A percentile compares a stretch with the other conserved stretches of the same genome.
phyloP scores from a whole-genome alignment of 73 alveolate species.

The Paramecium primaurelia region DNA sequence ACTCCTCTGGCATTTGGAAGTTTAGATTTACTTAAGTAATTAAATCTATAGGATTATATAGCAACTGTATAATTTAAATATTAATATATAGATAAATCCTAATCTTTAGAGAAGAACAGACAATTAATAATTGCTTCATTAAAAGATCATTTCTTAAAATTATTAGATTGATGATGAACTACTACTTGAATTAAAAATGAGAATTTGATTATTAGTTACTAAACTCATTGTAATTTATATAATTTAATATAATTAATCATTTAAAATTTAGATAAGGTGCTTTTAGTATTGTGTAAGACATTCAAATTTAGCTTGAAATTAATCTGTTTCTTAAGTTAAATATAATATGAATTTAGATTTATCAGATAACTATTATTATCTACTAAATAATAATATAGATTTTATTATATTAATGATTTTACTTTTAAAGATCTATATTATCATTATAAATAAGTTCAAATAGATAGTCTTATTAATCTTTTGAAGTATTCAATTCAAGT shows the following conservation, averaged over 20 bases:
- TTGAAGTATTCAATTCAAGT: too few relatives aligned
- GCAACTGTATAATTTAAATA: background rate
- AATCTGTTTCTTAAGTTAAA: background rate
- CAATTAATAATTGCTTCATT: background rate
- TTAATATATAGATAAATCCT: background rate
- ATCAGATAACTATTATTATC: too few relatives aligned
- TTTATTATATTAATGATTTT: too few relatives aligned
- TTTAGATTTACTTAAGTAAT: background rate
- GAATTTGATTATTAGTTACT: background rate
- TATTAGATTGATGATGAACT: background rate
- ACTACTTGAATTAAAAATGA: background rate
- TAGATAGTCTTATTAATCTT: too few relatives aligned
- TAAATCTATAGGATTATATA: background rate
- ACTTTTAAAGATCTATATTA: too few relatives aligned
- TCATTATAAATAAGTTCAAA: too few relatives aligned
- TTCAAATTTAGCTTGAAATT: too few relatives aligned
- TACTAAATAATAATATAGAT: background rate
- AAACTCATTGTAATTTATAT: background rate
- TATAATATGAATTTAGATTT: too few relatives aligned
- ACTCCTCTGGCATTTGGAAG: conserved; percentile 59
- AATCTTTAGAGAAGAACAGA: background rate
- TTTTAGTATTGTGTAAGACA: background rate
- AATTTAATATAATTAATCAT: background rate
- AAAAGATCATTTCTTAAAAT: background rate
- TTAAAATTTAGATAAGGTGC: conserved; percentile 67